Evolutionary conservation across 2,329 filamentous ascomycete species (phyloP).

Genomic region (Aureobasidium melanogenum): DNA sequence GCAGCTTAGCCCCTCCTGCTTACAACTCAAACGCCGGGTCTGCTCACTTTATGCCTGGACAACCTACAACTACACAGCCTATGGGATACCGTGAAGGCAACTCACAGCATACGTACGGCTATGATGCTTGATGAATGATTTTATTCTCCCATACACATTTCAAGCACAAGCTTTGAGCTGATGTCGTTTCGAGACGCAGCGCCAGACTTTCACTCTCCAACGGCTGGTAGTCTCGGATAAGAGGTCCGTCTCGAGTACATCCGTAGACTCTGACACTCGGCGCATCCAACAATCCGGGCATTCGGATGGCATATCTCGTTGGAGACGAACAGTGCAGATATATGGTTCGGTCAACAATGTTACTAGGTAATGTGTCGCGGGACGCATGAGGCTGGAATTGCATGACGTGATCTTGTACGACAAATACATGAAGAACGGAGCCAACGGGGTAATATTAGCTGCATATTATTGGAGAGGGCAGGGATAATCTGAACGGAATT

Average conservation of each 20-base stretch:
- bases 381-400: background rate
- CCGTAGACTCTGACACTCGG: background rate
- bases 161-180: background rate
- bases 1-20: constrained; percentile 2
- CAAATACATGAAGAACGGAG: background rate
- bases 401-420: background rate
- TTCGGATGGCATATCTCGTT: background rate
- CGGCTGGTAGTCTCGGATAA: background rate
- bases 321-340: background rate
- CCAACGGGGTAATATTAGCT: background rate
- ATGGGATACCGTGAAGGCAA: constrained; percentile 5
- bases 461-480: background rate
- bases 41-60: constrained; percentile 7
- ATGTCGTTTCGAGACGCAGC: background rate
- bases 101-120: constrained; percentile 1
- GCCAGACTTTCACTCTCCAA: background rate
- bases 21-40: background rate
- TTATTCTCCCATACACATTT: background rate
- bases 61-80: background rate
- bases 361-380: background rate
- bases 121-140: background rate
- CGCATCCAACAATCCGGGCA: background rate
- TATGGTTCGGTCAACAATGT: background rate
- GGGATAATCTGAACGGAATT: background rate
- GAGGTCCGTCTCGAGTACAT: background rate